A percentile compares a stretch with the other conserved stretches of the same genome.
These are phyloP conservation scores for Collybia nuda DNA, from an alignment of 768 basidiomycete species.

Conservation along the genomic window DNA sequence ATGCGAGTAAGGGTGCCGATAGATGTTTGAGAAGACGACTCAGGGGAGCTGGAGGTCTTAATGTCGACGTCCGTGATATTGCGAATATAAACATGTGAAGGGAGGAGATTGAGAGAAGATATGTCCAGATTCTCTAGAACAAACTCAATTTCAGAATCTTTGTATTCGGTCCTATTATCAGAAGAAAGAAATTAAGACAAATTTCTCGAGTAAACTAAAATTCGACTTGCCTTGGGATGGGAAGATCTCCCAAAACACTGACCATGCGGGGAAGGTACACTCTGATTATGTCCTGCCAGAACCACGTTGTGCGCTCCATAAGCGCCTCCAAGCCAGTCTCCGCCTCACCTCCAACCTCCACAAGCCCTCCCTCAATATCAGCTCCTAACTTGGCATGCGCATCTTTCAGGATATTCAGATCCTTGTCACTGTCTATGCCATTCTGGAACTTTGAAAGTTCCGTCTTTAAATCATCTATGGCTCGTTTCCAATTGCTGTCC, in stretches of 20 bases:
- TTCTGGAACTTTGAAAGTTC: constrained; percentile 45
- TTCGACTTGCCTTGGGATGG: constrained; percentile 61
- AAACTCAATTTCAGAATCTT: constrained; percentile 67
- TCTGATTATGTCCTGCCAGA: constrained; percentile 81
- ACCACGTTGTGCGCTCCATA: constrained; percentile 67
- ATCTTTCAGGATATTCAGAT: constrained; percentile 42
- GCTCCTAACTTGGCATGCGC: constrained; percentile 48
- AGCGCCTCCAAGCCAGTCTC: constrained; percentile 46
- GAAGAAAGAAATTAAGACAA: too few relatives aligned
- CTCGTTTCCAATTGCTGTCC: constrained; percentile 53
- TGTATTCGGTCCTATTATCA: constrained; percentile 62
- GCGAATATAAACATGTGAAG: constrained; percentile 69
- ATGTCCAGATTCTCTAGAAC: constrained; percentile 75
- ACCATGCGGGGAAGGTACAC: constrained; percentile 69
- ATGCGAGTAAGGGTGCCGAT: constrained; percentile 68
- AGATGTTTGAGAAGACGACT: constrained; percentile 39
- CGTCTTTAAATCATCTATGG: constrained; percentile 42
- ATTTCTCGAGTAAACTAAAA: background rate
- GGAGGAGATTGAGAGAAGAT: constrained; percentile 63
- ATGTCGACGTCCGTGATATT: constrained; percentile 64
- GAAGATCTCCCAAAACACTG: constrained; percentile 53
- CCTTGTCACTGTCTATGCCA: constrained; percentile 47
- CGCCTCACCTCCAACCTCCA: constrained; percentile 32
- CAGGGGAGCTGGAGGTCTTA: constrained; percentile 35
- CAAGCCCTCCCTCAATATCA: constrained; percentile 46